phyloP scores from a whole-genome alignment of 495 filamentous ascomycete species.

The Staphylotrichum tortipilum region DNA sequence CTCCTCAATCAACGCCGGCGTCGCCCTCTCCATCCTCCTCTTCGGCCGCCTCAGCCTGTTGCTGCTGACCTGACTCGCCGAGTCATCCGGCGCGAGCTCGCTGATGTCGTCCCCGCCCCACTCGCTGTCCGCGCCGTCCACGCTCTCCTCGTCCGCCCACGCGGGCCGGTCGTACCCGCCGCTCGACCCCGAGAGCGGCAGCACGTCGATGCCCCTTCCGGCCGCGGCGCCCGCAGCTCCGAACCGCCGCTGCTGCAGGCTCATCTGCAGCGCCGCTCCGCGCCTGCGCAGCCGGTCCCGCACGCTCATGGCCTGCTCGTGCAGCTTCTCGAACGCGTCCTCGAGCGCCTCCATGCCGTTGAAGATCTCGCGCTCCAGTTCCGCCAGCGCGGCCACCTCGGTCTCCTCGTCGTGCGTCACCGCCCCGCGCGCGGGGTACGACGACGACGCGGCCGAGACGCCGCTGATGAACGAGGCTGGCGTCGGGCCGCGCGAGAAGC shows the following conservation, averaged over 20 bases:
- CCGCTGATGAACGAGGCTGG: conserved; percentile 42
- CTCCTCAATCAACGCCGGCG: conserved; percentile 78
- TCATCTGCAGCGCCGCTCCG: conserved; percentile 67
- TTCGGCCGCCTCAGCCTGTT: conserved; percentile 62
- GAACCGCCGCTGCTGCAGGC: conserved; percentile 65
- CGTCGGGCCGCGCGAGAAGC: conserved; percentile 35
- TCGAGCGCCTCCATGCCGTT: conserved; percentile 89
- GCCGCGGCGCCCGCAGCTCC: background rate
- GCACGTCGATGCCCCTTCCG: conserved; percentile 32
- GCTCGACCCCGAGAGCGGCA: conserved; percentile 33
- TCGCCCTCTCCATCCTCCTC: conserved; percentile 63
- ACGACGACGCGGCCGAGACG: conserved; percentile 29
- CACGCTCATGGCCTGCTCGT: conserved; percentile 73
- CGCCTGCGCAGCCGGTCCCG: conserved; percentile 71
- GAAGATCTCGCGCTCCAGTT: conserved; percentile 90
- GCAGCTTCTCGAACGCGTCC: conserved; percentile 88
- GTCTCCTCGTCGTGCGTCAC: conserved; percentile 91
- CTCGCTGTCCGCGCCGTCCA: conserved; percentile 47
- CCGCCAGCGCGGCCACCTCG: conserved; percentile 79
- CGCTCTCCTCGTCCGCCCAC: conserved; percentile 42
- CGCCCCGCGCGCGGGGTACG: conserved; percentile 30
- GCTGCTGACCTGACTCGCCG: conserved; percentile 80
- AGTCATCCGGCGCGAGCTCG: conserved; percentile 66
- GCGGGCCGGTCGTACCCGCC: conserved; percentile 33
- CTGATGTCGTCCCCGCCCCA: conserved; percentile 61